Percentiles rank a stretch among this genome's conserved stretches.
Conservation (phyloP, 2,329 filamentous ascomycete genomes). For the Sordariomycetes sp. region DNA sequence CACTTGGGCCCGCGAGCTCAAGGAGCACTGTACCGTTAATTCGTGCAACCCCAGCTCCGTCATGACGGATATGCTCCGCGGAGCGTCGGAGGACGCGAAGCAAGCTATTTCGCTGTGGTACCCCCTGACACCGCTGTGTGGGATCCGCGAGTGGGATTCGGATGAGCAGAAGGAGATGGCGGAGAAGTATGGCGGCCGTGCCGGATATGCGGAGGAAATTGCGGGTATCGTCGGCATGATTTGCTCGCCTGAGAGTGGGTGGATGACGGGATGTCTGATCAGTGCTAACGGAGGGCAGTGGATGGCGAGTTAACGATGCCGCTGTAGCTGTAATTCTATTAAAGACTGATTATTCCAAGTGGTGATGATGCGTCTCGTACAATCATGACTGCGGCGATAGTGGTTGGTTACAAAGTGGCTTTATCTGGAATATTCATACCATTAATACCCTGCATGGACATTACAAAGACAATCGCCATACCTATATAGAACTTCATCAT, state of each 20-base stretch:
- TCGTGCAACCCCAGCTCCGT: constrained; percentile 36
- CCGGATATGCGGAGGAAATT: constrained; percentile 51
- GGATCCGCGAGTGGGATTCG: constrained; percentile 14
- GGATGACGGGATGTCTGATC: constrained; percentile 60
- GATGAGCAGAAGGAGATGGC: constrained; percentile 24
- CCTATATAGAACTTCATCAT: too few relatives aligned
- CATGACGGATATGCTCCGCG: constrained; percentile 27
- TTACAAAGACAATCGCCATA: too few relatives aligned
- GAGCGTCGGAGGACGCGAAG: constrained; percentile 35
- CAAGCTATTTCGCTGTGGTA: constrained; percentile 22
- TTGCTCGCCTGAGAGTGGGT: constrained; percentile 50
- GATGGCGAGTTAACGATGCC: neutral
- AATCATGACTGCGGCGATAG: too few relatives aligned
- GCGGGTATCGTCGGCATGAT: constrained; percentile 60
- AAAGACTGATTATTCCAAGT: neutral
- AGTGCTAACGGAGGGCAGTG: constrained; percentile 48
- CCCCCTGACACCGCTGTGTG: constrained; percentile 33
- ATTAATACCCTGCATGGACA: too few relatives aligned
- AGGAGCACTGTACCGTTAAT: constrained; percentile 43
- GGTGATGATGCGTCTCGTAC: neutral
- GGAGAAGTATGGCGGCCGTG: constrained; percentile 32
- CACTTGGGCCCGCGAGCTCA: constrained; percentile 45
- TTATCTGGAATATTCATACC: too few relatives aligned
- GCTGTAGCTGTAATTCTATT: neutral
- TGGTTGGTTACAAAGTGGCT: too few relatives aligned